Evolutionary conservation across 2,329 filamentous ascomycete genomes (phyloP), one percentile per base, ranked within the genome.

Genomic region (Coniochaeta prunicola): DNA sequence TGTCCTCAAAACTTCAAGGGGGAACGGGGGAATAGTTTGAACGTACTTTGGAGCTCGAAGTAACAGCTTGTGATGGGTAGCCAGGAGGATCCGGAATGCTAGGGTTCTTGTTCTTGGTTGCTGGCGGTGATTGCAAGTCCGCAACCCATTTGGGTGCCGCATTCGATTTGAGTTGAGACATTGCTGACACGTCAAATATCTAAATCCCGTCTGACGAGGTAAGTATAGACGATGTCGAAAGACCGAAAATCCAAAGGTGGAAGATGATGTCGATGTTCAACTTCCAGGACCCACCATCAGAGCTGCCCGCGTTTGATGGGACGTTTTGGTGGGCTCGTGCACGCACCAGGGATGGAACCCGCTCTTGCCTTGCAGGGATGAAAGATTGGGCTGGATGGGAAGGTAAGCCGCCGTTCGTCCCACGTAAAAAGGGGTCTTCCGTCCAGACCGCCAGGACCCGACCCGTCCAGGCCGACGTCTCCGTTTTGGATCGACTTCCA

Each of bases 81-180:
- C 94, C 93, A 58, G 91, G 90, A 56, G 94, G 94, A 72, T 99
- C 92, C 60, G 88, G 81, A 65, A 97, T 86, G 70, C 81, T 82
- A 66, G 77, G 70, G 56, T 82, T 80, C 74, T 91, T 91, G 57
- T 86, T 74, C 71, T 85, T 89, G 56, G 84, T 70, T 26, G 83
- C 71, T 26, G 91, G 85, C 33, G 90, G 83, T 50, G 84, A 84
- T 69, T 87, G 87, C 65, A 97, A 82, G 68, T 96, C 87, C 64
- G 87, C 74, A 34, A 93, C 90, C 94, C 94, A 99, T 80, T 82
- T 79, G 34, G 92, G 92, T 77, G 80, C 56, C 1, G 63, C 58
- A 26, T 45, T 58, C 19, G 59, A 24, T 7, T 61, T 60, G 30
- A 68, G 61, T 30, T 65, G 61, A 60, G 71, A 69, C 60, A 74